Evolutionary conservation across 768 basidiomycete species (phyloP), one percentile per base, ranked within the genome.

Genomic region (Leccinum variicolor): DNA sequence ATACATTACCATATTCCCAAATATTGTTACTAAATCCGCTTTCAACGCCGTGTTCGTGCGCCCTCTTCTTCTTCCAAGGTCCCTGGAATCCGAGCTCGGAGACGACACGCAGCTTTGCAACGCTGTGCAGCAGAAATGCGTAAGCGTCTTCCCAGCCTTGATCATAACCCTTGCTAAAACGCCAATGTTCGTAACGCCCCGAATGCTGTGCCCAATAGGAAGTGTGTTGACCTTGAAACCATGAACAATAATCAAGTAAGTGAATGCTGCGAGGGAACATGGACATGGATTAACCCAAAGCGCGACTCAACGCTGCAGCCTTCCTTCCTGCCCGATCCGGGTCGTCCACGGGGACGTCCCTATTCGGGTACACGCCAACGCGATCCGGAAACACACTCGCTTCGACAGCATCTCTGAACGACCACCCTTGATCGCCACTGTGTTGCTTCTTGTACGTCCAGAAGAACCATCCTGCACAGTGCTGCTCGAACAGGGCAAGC

Each of bases 381-480:
- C 65, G 76, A 1, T 65, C 19, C 1, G 89, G 90, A 63, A 91
- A 81, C 5, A 88, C 82, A 7, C 85, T 86, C 3, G 77, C 78
- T 25, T 76, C 76, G 1, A 82, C 79, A 0, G 87, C 86, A 69
- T 91, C 85, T 56, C 79, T 76, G 36, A 87, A 81, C 28, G 82
- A 83, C 92, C 91, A 92, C 1, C 90, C 90, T 4, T 74, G 79
- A 73, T 93, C 91, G 54, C 85, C 84, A 4, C 68, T 70, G 5
- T 73, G 67, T 51, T 84, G 79, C 70, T 92, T 90, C 76, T 85
- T 91, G 66, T 84, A 87, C 36, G 89, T 91, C 92, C 92, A 92
- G 68, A 89, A 93, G 74, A 86, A 93, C 81, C 82, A 89, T 5
- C 92, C 92, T 0, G 81, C 83, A 57, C 89, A 87, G 34, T 73